phyloP scores from a whole-genome alignment of 371 early-diverging fungal species.

The Syncephalastrum racemosum region DNA sequence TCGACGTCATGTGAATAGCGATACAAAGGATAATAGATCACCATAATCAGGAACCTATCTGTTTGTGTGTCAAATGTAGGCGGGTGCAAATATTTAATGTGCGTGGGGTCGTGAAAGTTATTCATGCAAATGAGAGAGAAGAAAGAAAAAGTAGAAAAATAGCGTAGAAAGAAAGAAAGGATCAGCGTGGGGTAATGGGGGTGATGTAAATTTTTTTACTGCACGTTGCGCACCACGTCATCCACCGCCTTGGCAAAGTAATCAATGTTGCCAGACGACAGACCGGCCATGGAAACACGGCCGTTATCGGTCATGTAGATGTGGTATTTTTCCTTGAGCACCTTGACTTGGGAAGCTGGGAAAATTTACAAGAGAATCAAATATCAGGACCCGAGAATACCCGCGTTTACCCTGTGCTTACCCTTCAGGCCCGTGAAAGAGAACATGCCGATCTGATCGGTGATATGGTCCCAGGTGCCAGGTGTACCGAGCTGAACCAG shows the following conservation, averaged over 20 bases:
- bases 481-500: slow-evolving; percentile 77
- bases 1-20: too few relatives aligned
- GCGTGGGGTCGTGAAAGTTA: too few relatives aligned
- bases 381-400: slow-evolving; percentile 3
- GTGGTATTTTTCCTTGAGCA: slow-evolving; percentile 82
- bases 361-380: slow-evolving; percentile 10
- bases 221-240: slow-evolving; percentile 67
- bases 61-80: too few relatives aligned
- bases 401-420: slow-evolving; percentile 15
- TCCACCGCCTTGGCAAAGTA: slow-evolving; percentile 83
- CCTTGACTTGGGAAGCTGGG: slow-evolving; percentile 66
- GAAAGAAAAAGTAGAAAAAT: too few relatives aligned
- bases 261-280: slow-evolving; percentile 81
- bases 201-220: slow-evolving; percentile 8
- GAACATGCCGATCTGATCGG: slow-evolving; percentile 97
- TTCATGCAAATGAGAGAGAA: too few relatives aligned
- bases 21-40: slow-evolving; percentile 4
- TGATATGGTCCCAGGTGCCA: slow-evolving; percentile 93
- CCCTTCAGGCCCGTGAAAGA: slow-evolving; percentile 86
- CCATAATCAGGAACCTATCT: too few relatives aligned
- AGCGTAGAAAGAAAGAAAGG: not conserved
- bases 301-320: slow-evolving; percentile 94
- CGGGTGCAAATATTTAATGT: slow-evolving; percentile 16
- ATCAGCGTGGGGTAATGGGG: too few relatives aligned
- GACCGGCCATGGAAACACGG: slow-evolving; percentile 93